These are phyloP conservation scores for Solanum habrochaites DNA, from an alignment of 257 asterid genomes.

Conservation along the genomic window DNA sequence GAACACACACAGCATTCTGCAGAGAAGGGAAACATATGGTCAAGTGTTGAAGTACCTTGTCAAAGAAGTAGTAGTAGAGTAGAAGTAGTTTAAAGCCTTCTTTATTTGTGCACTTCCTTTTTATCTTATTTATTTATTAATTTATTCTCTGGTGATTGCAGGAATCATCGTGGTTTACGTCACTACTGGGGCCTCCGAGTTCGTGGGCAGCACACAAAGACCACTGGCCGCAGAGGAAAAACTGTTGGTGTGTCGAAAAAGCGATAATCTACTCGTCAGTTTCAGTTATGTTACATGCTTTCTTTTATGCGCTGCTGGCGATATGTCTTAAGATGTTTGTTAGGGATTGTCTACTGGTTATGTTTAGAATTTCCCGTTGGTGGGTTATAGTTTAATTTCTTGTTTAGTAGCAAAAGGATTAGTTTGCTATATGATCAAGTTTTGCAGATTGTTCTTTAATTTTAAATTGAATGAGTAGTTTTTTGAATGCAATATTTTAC, in stretches of 20 bases:
- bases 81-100: not conserved
- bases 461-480: not conserved
- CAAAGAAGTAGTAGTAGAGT: not conserved
- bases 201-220: conserved; percentile 4
- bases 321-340: not conserved
- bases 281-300: not conserved
- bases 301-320: not conserved
- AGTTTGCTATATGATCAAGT: not conserved
- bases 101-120: not conserved
- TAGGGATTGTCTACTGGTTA: not conserved
- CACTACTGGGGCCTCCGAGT: conserved; percentile 9
- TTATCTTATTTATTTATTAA: not conserved
- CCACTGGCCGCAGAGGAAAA: not conserved
- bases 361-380: not conserved
- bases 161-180: conserved; percentile 6
- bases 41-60: not conserved
- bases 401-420: not conserved
- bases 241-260: conserved; percentile 4
- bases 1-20: not conserved
- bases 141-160: not conserved
- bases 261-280: not conserved
- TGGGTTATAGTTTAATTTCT: not conserved
- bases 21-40: not conserved
- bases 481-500: not conserved
- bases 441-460: not conserved